A percentile compares a stretch with the other conserved stretches of the same genome.
Conservation (phyloP, 2,329 filamentous ascomycete species). For the Saccharata proteae region DNA sequence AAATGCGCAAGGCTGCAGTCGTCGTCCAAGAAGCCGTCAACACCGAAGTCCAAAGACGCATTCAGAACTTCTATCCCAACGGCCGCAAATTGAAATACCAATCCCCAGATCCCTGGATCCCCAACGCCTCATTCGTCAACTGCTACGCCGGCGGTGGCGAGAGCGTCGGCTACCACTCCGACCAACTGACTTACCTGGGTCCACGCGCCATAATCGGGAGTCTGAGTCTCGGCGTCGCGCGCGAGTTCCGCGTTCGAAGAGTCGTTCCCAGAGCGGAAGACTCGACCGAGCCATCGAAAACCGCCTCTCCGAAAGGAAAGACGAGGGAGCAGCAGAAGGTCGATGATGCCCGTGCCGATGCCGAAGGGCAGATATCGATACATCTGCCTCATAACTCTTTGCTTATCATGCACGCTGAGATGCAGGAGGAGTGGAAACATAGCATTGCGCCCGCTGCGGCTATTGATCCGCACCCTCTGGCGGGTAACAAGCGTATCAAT, state of each 20-base stretch:
- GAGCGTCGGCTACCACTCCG: slow-evolving; percentile 77
- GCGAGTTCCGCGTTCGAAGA: slow-evolving; percentile 79
- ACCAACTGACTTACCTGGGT: slow-evolving; percentile 86
- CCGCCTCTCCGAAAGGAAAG: slow-evolving; percentile 9
- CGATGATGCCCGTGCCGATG: slow-evolving; percentile 38
- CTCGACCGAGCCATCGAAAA: slow-evolving; percentile 16
- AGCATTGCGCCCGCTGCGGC: slow-evolving; percentile 60
- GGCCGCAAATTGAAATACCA: slow-evolving; percentile 69
- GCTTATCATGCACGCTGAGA: slow-evolving; percentile 91
- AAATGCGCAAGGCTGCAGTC: slow-evolving; percentile 56
- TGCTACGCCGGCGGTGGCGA: slow-evolving; percentile 66
- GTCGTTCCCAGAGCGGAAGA: slow-evolving; percentile 51
- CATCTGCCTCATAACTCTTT: slow-evolving; percentile 91
- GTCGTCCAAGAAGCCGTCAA: slow-evolving; percentile 69
- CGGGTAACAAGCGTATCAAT: slow-evolving; percentile 74
- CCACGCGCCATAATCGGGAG: slow-evolving; percentile 82
- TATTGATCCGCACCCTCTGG: slow-evolving; percentile 74
- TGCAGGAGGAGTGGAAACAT: slow-evolving; percentile 97
- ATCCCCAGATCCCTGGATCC: slow-evolving; percentile 58
- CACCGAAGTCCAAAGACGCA: slow-evolving; percentile 58
- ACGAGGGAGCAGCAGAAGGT: slow-evolving; percentile 20
- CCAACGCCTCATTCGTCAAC: slow-evolving; percentile 90
- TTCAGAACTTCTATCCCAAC: slow-evolving; percentile 52
- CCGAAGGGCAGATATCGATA: slow-evolving; percentile 78
- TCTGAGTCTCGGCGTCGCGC: slow-evolving; percentile 78